Base-by-base conservation (phyloP, 2,329 filamentous ascomycete species). In the Cladosporium colombiae region DNA sequence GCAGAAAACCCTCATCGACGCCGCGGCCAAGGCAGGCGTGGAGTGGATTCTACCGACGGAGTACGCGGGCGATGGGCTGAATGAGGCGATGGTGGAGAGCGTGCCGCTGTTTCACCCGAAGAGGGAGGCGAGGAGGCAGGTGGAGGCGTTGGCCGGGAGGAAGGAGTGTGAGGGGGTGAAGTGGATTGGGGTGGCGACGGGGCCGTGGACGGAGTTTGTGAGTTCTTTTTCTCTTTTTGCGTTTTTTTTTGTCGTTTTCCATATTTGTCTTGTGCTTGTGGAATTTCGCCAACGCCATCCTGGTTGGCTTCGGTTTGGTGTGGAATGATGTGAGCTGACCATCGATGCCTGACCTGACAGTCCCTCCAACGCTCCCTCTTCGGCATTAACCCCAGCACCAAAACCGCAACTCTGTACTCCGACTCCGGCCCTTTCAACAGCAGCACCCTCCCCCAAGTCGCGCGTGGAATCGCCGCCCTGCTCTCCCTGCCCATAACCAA, bases 101-200 rank as follows among this genome's bases (percentile, higher is more conserved):
- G 68, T 71, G 21, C 65, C 70, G 4, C 46, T 71, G 7, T 68
- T 70, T 21, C 37, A 57, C 5, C 57, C 59, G 6, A 70, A 72
- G 40, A n/a, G 58, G 3, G 66, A 62, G 21, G 67, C 67, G 33
- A 65, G 70, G 10, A 56, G 68, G 21, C 65, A 70, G 25, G 73
- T 77, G 21, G 67, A 72, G 35, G 58, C 68, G 35, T 52, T 74
- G 16, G 71, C 71, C 3, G 66, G 65, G 55, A 70, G 56, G 5
- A 66, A 65, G 52, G 70, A 52, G 35, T 56, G 46, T 18, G 78
- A 57, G 6, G 76, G 72, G 0, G 81, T 89, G 67, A 82, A 67
- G 53, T 77, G 70, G 69, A 72, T 77, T 52, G 72, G 68, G 25
- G 67, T 77, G 5, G 66, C 69, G 3, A 74, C 70, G 37, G 69